Base-by-base conservation (phyloP, 106 monocot genomes). In the Cymbidium sinense region DNA sequence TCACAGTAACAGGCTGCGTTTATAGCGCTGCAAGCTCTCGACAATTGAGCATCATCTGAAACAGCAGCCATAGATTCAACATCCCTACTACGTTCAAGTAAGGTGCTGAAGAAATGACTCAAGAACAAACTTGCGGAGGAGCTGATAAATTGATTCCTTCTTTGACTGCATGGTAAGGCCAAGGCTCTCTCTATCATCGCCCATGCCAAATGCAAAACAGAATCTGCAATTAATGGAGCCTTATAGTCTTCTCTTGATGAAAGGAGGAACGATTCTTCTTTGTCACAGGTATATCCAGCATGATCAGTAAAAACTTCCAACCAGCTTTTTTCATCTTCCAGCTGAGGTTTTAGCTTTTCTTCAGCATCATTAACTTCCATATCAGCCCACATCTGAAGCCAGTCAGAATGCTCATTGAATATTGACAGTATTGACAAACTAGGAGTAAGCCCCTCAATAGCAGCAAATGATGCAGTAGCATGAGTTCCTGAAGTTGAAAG, bases 321-420 rank as follows among this genome's bases (percentile, higher is more conserved):
- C 93, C 93, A 94, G 69, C 21, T 79, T 80, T 13, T 80, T 58
- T 87, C 88, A 80, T 85, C 78, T 7, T 87, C 88, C 76, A 87
- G 71, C 69, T 87, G 83, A 72, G 78, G 70, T 71, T 76, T 87
- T 33, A 94, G 77, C 27, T 85, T 91, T 34, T 81, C 78, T 51
- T 85, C 70, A 17, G 87, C 90, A 83, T 82, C 83, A 23, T 75
- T 83, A 4, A 91, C 83, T 72, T 94, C 93, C 47, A 91, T 83
- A 20, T 85, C 64, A 20, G 88, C 86, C 91, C 93, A 94, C 27
- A 87, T 88, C 52, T 85, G 80, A 67, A 94, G 85, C 90, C 93
- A 91, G 70, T 91, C 83, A 37, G 70, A 39, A 62, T 89, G 81
- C 21, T 82, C 83, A 41, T 74, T 75, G 71, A 91, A 91, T 69